Percentiles rank a stretch among this genome's conserved stretches.
These are phyloP conservation scores for Elaeagnus macrophylla DNA, from an alignment of 306 rosid genomes.

Conservation along the genomic window DNA sequence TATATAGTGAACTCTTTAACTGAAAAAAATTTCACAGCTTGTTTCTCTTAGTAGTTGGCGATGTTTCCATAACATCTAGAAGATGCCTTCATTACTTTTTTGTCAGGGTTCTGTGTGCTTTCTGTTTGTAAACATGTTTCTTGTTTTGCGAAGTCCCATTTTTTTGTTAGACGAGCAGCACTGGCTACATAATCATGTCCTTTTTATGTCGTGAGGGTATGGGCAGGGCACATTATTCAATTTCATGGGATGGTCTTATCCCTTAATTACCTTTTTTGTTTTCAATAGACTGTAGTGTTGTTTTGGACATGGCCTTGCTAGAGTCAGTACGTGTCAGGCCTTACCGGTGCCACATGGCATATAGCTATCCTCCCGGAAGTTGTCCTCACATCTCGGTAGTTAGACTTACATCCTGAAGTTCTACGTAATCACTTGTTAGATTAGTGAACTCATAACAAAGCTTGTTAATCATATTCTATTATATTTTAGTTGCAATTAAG, in stretches of 20 bases:
- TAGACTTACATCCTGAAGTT: too few species aligned
- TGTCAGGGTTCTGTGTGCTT: conserved; percentile 21
- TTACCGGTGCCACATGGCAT: conserved; percentile 4
- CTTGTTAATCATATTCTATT: too few species aligned
- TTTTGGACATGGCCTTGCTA: conserved; percentile 6
- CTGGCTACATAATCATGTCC: conserved; percentile 24
- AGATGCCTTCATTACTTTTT: conserved; percentile 6
- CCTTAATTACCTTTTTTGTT: conserved; percentile 17
- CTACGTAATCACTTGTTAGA: too few species aligned
- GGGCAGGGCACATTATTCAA: conserved; percentile 28
- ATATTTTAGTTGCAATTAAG: too few species aligned
- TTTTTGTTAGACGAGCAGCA: conserved; percentile 1
- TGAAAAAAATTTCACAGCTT: too few species aligned
- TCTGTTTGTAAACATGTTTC: conserved; percentile 15
- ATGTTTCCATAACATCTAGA: too few species aligned
- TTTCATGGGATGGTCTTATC: conserved; percentile 10
- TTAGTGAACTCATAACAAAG: too few species aligned
- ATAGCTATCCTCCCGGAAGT: too few species aligned
- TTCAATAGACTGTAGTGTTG: conserved; percentile 16
- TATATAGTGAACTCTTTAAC: too few species aligned
- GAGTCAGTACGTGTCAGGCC: conserved; percentile 11
- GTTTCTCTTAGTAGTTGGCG: too few species aligned
- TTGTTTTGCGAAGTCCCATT: conserved; percentile 1
- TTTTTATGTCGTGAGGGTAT: conserved; percentile 20
- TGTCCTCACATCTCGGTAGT: too few species aligned